Base-by-base conservation (phyloP, 768 basidiomycete species). In the Solioccasus polychromus region DNA sequence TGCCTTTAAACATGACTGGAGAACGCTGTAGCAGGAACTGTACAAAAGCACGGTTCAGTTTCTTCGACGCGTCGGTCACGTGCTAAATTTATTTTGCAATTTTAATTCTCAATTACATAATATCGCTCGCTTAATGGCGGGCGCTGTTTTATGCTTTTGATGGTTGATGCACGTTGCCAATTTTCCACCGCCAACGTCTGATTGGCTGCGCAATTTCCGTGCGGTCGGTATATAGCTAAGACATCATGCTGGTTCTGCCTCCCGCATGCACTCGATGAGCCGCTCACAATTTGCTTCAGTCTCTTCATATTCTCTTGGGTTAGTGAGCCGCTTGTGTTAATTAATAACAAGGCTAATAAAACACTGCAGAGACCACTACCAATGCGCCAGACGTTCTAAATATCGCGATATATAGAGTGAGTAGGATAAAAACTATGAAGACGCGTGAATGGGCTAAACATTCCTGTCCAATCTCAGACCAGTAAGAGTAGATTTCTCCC, bases 1-100 rank as follows among this genome's bases (percentile, higher is more conserved):
- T 88, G 56, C 79, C 77, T 69, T 88, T 89, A 74, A 91, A 90
- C 88, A 91, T 91, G 49, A 14, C 28, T 51, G 30, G 32, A 9
- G 31, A 44, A 1, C 4, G 39, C 49, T 20, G 50, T 52, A 9
- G 48, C 37, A 26, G 35, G 29, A 45, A 12, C 0, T 36, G 40
- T 44, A 49, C 38, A 48, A 38, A 30, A 19, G 17, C 15, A 47
- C 66, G 64, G 64, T 66, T 66, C 51, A 48, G 50, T 45, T 62
- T 57, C 26, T 44, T 15, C 24, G 59, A 55, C 64, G 66, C 66
- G 64, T 52, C 22, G 39, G 45, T 66, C 64, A 66, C 63, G 62
- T 66, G 64, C 6, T 19, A 0, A 42, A 31, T 48, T 45, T 41
- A 44, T 46, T 50, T 53, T 26, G 29, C 14, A 10, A 8, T 8